Evolutionary conservation across 139 green algal species (phyloP).

Genomic region (Chlorella sp.): DNA sequence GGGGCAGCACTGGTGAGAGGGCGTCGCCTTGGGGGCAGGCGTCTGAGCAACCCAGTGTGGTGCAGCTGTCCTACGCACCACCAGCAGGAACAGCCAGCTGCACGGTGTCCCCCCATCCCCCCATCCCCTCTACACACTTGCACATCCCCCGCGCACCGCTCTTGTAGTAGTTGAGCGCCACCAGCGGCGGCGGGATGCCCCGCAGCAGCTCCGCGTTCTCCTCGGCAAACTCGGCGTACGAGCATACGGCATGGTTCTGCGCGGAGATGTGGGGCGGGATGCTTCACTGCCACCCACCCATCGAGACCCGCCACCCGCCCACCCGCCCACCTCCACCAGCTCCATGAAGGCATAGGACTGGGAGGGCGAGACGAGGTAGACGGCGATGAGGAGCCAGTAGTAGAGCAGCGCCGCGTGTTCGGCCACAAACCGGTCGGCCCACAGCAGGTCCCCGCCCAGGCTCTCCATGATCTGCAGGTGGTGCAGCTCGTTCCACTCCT

Average conservation of each 20-base stretch:
- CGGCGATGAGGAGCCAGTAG: slow-evolving; percentile 83
- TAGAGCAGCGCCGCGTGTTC: slow-evolving; percentile 90
- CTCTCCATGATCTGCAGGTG: slow-evolving; percentile 96
- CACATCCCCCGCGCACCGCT: background rate
- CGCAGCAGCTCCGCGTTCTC: slow-evolving; percentile 75
- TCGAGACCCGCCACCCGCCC: background rate
- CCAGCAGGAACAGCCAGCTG: too few relatives aligned
- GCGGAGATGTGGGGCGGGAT: slow-evolving; percentile 31
- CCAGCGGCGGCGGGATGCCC: slow-evolving; percentile 80
- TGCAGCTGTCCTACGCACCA: too few relatives aligned
- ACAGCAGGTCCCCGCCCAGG: slow-evolving; percentile 90
- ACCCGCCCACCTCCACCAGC: slow-evolving; percentile 70
- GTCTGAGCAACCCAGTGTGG: too few relatives aligned
- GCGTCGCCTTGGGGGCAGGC: too few relatives aligned
- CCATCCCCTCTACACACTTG: too few relatives aligned
- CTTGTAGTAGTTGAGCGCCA: slow-evolving; percentile 94
- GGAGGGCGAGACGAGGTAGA: slow-evolving; percentile 78
- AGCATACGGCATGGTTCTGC: slow-evolving; percentile 88
- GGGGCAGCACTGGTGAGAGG: too few relatives aligned
- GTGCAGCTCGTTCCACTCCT: slow-evolving; percentile 97
- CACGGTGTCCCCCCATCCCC: too few relatives aligned
- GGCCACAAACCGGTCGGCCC: slow-evolving; percentile 88
- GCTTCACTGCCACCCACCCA: too few relatives aligned
- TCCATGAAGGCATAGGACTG: slow-evolving; percentile 95
- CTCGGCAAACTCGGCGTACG: slow-evolving; percentile 81